Base-by-base conservation (phyloP, 768 basidiomycete species). In the Suillus subluteus region DNA sequence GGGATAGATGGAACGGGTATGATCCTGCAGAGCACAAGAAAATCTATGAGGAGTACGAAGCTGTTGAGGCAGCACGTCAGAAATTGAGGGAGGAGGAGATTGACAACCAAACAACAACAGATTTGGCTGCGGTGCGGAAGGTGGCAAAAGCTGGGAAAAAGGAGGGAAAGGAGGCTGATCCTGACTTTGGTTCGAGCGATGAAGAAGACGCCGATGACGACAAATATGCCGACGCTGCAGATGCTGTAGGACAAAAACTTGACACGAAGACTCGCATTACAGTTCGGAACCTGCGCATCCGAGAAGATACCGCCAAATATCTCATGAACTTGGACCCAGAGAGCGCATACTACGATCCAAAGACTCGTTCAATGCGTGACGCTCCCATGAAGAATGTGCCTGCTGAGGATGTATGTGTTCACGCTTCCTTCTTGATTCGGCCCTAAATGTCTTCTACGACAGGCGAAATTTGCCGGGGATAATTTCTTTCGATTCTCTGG, bases 311-410 rank as follows among this genome's bases (percentile, higher is more conserved):
- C 1, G 98, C 98, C 12, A 99, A 99, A 77, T 99, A 99, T 76
- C 86, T 99, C 74, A 92, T 97, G 78, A 99, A 99, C 76, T 78
- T 99, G 77, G 96, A 99, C 78, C 91, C 92, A 1, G 91, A 94
- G 0, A 95, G 93, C 72, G 98, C 98, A 11, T 98, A 99, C 81
- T 99, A 99, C 75, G 98, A 99, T 75, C 98, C 98, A 58, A 99
- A 99, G 82, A 99, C 98, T 15, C 91, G 98, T 74, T 98, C 97
- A 8, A 99, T 99, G 98, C 91, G 98, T 79, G 98, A 99, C 73
- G 96, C 97, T 50, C 98, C 97, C 0, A 67, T 89, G 16, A 88
- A 87, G 75, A 86, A 88, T 70, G 82, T 93, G 32, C 83, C 88
- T 7, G 80, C 93, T n/a, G 95, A 97, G 78, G 97, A 99, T 73